These are phyloP conservation scores for Hibiscus tridactylites DNA, from an alignment of 345 rosid species.

Conservation along the genomic window DNA sequence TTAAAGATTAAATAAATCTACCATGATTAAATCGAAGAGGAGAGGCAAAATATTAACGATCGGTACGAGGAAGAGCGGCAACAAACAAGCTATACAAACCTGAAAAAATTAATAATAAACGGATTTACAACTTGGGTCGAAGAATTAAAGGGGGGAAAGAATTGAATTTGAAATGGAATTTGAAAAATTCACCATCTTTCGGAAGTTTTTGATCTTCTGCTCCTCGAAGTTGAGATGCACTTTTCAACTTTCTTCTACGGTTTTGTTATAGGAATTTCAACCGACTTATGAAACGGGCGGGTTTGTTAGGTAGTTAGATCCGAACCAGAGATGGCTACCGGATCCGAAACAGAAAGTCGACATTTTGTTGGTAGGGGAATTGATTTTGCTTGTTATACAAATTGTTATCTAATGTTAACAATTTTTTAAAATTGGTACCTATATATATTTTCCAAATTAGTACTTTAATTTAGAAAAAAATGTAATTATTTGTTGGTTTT, in stretches of 20 bases:
- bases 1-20: constrained; percentile 15
- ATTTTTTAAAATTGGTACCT: no score
- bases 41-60: constrained; percentile 70
- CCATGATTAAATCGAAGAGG: constrained; percentile 59
- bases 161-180: neutral
- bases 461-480: no score
- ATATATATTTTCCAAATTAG: no score
- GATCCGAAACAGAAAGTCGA: neutral
- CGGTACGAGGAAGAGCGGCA: constrained; percentile 92
- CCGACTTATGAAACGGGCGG: neutral
- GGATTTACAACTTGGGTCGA: no score
- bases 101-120: constrained; percentile 10
- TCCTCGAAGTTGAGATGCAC: neutral
- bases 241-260: neutral
- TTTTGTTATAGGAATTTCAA: neutral
- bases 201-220: neutral
- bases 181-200: constrained; percentile 9
- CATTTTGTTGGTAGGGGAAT: neutral
- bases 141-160: neutral
- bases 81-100: constrained; percentile 86
- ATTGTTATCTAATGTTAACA: no score
- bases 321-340: neutral
- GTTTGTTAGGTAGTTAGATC: neutral
- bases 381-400: neutral
- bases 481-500: no score